These are phyloP conservation scores for Bruguiera parviflora DNA, from an alignment of 345 rosid species.

Conservation along the genomic window DNA sequence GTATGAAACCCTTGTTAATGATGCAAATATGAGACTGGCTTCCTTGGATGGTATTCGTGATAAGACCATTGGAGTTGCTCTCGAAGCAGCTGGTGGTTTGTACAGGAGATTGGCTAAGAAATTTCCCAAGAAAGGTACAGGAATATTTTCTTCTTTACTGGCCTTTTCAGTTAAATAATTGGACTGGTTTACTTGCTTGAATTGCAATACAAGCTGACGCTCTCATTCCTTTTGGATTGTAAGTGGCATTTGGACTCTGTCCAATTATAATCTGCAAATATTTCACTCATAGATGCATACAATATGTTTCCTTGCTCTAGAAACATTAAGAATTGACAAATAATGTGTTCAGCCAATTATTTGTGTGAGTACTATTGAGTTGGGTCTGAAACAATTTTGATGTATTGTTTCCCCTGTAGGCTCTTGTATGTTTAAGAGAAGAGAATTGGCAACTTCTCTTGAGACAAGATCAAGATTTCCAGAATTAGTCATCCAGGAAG, in stretches of 20 bases:
- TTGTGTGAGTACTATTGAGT: background rate
- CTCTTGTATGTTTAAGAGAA: conserved; percentile 64
- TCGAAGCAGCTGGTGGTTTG: conserved; percentile 96
- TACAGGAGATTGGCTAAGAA: conserved; percentile 77
- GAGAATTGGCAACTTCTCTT: conserved; percentile 90
- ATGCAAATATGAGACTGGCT: conserved; percentile 72
- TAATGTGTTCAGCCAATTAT: background rate
- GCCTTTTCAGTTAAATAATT: background rate
- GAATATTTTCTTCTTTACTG: background rate
- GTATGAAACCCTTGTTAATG: conserved; percentile 73
- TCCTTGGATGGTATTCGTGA: conserved; percentile 74
- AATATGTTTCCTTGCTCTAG: background rate
- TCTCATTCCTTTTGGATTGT: background rate
- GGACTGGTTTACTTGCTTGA: background rate
- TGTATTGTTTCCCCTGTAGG: conserved; percentile 40
- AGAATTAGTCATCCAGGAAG: conserved; percentile 93
- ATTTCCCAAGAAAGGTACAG: conserved; percentile 83
- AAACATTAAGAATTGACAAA: background rate
- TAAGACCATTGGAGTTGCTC: conserved; percentile 81
- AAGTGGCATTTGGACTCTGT: background rate
- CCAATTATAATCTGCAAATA: background rate
- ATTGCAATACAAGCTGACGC: background rate
- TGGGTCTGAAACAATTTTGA: background rate
- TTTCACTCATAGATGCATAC: background rate
- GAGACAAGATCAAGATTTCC: conserved; percentile 92